Evolutionary conservation across 768 basidiomycete species (phyloP).

Genomic region (Suillus alpinus): DNA sequence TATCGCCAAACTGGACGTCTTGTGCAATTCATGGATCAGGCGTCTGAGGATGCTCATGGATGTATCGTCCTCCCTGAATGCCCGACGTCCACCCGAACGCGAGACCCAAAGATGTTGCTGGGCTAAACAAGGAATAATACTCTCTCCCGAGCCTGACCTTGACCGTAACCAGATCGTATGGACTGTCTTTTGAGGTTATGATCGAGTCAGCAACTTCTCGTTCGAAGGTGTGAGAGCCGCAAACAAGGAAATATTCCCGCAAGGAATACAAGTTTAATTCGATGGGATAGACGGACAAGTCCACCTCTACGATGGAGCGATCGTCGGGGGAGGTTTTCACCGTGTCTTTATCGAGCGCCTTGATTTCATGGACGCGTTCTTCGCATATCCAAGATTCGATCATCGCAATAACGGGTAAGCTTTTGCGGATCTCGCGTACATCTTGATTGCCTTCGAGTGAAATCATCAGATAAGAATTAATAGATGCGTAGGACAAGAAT

Average conservation of each 20-base stretch:
- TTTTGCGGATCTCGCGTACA: slow-evolving; percentile 3
- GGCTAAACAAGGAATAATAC: slow-evolving; percentile 3
- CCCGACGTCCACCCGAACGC: slow-evolving; percentile 1
- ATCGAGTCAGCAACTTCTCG: not conserved
- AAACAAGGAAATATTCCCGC: not conserved
- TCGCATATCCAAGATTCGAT: slow-evolving; percentile 3
- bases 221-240: not conserved
- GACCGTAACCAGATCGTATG: not conserved
- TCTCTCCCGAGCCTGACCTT: slow-evolving; percentile 1
- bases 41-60: not conserved
- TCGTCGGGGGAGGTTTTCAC: not conserved
- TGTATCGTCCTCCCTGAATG: not conserved
- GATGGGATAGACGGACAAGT: slow-evolving; percentile 1
- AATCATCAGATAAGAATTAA: not conserved
- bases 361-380: not conserved
- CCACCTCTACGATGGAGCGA: slow-evolving; percentile 2
- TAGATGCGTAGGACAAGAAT: not conserved
- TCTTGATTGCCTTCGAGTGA: not conserved
- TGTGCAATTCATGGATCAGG: not conserved
- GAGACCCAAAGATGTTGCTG: not conserved
- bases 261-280: slow-evolving; percentile 2
- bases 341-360: not conserved
- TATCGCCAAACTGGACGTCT: not conserved
- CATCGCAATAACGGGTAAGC: slow-evolving; percentile 2
- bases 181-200: not conserved